Evolutionary conservation across 495 filamentous ascomycete genomes (phyloP), one percentile per base, ranked within the genome.

Genomic region (Penicillium egyptiacum): DNA sequence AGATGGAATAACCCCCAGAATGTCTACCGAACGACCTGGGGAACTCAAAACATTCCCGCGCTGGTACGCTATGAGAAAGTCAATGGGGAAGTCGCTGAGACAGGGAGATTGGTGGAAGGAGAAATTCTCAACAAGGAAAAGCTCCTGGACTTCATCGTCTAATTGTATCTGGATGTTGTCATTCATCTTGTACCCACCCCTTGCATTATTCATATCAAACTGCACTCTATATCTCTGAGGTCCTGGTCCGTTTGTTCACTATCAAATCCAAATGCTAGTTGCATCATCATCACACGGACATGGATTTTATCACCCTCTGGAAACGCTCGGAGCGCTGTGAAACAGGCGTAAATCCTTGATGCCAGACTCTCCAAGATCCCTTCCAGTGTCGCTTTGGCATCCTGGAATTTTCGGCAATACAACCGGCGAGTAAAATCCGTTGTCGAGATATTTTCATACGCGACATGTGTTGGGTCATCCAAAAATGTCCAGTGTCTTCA

Each of bases 1-100:
- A 72, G 70, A 28, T 72, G 70, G 70, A 69, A 46, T 19, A 61
- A 72, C 22, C 60, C 57, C 2, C 54, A 62, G 6, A 72, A 72
- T 53, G 40, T 62, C 39, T 72, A 67, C 39, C 66, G 70, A 2
- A 62, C 62, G 12, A 58, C 49, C 3, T 72, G 70, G 70, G 62
- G 56, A 17, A 48, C 67, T 25, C 50, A 50, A 10, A 64, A 63
- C 39, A 55, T 70, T 26, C 70, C 70, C 2, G 56, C 68, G 14
- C 40, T 72, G 53, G 63, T 65, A 11, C 70, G 70, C 17, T 70
- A 67, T 52, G 56, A 72, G 47, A 50, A 45, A 3, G 59, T 72
- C 9, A 53, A 64, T 20, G 68, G 68, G 10, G 50, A 67, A 57
- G 59, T 64, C 9, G 43, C 60, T 11, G 68, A 69, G 46, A 69